phyloP scores from a whole-genome alignment of 345 rosid genomes.

The Brassica rapa region DNA sequence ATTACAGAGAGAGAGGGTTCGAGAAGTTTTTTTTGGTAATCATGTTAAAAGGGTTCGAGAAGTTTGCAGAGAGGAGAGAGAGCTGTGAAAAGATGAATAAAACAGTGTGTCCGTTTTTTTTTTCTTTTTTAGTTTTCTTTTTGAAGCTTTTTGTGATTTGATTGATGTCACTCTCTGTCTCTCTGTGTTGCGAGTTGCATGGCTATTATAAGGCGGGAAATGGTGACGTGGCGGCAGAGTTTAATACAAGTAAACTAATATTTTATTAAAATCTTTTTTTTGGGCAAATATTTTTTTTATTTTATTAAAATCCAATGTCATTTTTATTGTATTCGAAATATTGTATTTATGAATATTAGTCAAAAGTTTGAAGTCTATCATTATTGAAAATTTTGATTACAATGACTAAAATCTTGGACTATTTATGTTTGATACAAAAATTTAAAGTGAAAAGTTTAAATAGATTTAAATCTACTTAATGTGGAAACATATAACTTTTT shows the following conservation, averaged over 20 bases:
- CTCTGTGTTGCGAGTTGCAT: neutral
- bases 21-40: conserved; percentile 14
- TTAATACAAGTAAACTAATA: too few relatives aligned
- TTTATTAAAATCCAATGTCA: neutral
- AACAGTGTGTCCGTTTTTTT: neutral
- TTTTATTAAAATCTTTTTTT: too few relatives aligned
- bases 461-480: neutral
- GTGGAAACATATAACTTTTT: neutral
- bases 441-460: neutral
- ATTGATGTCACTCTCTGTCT: conserved; percentile 2
- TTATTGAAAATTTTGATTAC: neutral
- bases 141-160: conserved; percentile 4
- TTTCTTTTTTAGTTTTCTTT: neutral
- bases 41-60: conserved; percentile 18
- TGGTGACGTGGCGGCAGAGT: conserved; percentile 27
- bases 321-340: too few relatives aligned
- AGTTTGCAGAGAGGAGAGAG: conserved; percentile 17
- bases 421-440: neutral
- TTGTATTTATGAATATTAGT: neutral
- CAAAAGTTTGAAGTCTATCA: neutral
- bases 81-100: neutral
- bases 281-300: too few relatives aligned
- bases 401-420: neutral
- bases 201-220: conserved; percentile 38
- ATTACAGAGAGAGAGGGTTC: conserved; percentile 21